phyloP scores from a whole-genome alignment of 148 eudicot species.

The Silene latifolia region DNA sequence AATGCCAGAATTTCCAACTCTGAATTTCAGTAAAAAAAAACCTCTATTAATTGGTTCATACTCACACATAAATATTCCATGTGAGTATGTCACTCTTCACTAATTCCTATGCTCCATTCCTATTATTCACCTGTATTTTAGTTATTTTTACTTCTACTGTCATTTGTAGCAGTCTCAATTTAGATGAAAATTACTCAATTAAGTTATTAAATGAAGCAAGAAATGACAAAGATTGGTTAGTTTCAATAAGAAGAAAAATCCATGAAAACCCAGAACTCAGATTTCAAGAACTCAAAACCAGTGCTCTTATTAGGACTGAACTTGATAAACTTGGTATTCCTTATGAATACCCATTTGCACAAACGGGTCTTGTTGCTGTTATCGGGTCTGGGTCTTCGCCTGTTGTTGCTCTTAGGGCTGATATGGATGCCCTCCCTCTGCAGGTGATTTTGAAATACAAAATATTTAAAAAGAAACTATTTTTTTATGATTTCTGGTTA shows the following conservation, averaged over 20 bases:
- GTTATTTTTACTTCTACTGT: neutral
- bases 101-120: neutral
- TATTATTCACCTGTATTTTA: conserved; percentile 8
- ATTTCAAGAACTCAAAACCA: conserved; percentile 73
- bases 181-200: conserved; percentile 34
- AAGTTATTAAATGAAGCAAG: conserved; percentile 46
- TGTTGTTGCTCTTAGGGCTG: conserved; percentile 79
- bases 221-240: conserved; percentile 60
- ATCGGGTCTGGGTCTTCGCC: conserved; percentile 66
- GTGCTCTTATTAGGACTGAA: conserved; percentile 61
- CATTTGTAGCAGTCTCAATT: neutral
- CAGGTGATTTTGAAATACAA: conserved; percentile 34
- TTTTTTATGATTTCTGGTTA: neutral
- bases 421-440: conserved; percentile 87
- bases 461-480: too few species aligned
- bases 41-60: neutral
- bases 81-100: neutral
- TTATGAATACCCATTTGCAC: conserved; percentile 74
- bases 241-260: conserved; percentile 57
- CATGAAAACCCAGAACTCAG: conserved; percentile 84
- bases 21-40: too few species aligned
- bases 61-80: neutral
- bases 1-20: too few species aligned
- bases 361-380: conserved; percentile 74
- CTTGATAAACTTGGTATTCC: conserved; percentile 60